A percentile compares a stretch with the other conserved stretches of the same genome.
Conservation (phyloP, 2,329 filamentous ascomycete species). For the Fusarium sp. region DNA sequence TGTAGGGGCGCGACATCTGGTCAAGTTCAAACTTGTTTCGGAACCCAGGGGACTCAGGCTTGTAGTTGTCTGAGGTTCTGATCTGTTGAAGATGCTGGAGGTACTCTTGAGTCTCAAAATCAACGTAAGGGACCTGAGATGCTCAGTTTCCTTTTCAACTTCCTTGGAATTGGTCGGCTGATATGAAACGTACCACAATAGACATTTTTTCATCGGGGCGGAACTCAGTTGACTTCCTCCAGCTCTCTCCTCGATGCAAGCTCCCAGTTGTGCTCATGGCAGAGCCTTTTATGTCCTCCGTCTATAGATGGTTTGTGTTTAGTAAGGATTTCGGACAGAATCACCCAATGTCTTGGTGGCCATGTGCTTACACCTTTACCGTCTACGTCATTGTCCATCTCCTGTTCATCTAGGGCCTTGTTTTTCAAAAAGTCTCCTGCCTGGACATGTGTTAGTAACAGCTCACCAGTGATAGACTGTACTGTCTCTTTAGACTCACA, state of each 20-base stretch:
- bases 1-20: conserved; percentile 4
- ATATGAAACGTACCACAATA: background rate
- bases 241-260: background rate
- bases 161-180: background rate
- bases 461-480: background rate
- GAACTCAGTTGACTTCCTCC: background rate
- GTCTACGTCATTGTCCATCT: background rate
- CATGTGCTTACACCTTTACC: background rate
- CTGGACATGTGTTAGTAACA: background rate
- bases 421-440: background rate
- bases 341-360: background rate
- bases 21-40: background rate
- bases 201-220: background rate
- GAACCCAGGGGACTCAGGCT: background rate
- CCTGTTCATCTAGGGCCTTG: background rate
- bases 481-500: background rate
- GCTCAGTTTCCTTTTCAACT: background rate
- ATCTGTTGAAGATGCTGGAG: background rate
- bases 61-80: background rate
- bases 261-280: background rate
- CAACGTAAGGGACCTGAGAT: conserved; percentile 3
- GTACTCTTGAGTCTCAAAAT: conserved; percentile 10
- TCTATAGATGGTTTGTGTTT: background rate
- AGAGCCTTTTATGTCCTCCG: background rate
- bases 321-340: background rate